Conservation (phyloP, 441 rosid genomes). For the Arabidopsis lyrata region DNA sequence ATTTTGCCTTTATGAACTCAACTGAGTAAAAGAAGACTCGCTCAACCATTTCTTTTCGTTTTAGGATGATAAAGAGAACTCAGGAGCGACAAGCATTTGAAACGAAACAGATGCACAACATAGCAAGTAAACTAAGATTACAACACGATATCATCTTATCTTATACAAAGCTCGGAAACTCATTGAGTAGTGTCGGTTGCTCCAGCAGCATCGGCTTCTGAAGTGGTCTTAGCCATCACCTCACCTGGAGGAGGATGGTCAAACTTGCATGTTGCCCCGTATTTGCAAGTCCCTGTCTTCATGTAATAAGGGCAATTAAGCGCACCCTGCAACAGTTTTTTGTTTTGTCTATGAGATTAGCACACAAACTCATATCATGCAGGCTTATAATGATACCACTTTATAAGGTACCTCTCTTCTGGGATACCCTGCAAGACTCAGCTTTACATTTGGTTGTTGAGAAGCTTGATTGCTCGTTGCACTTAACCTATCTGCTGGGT, state of each 20-base stretch:
- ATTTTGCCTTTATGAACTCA: conserved; percentile 19
- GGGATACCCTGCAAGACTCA: conserved; percentile 93
- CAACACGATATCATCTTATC: conserved; percentile 43
- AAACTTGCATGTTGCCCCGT: conserved; percentile 80
- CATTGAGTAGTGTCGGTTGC: conserved; percentile 27
- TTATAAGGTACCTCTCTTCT: conserved; percentile 78
- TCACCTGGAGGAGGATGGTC: conserved; percentile 98
- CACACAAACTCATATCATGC: conserved; percentile 18
- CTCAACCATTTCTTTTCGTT: conserved; percentile 32
- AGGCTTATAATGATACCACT: not conserved
- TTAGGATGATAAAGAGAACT: conserved; percentile 13
- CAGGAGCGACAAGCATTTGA: not conserved
- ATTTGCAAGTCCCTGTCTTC: conserved; percentile 94
- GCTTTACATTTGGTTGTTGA: conserved; percentile 61
- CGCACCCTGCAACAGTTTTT: conserved; percentile 61
- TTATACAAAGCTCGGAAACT: conserved; percentile 35
- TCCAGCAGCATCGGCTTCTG: conserved; percentile 47
- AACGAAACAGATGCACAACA: conserved; percentile 22
- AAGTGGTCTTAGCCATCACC: conserved; percentile 63
- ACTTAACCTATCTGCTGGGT: conserved; percentile 74
- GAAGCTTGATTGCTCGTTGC: conserved; percentile 52
- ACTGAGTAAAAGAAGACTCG: conserved; percentile 13
- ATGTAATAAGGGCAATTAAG: conserved; percentile 87
- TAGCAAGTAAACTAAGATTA: conserved; percentile 28
- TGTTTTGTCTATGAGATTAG: conserved; percentile 17